These are phyloP conservation scores for Lactarius indigo DNA, from an alignment of 768 basidiomycete species.

Conservation along the genomic window DNA sequence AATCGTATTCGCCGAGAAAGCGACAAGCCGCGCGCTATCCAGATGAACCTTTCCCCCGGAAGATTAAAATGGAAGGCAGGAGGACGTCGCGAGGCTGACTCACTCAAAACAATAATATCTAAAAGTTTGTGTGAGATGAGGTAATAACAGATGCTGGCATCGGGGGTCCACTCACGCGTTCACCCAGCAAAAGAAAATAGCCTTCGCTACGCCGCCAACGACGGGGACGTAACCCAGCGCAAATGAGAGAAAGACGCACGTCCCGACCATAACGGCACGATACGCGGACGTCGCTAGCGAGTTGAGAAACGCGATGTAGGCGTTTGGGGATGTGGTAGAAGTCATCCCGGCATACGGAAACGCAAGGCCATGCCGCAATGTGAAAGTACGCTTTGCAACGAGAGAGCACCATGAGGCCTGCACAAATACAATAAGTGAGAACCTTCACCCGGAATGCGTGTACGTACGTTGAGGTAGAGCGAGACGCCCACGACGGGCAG, in stretches of 20 bases:
- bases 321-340: conserved; percentile 46
- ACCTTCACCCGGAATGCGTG: neutral
- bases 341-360: conserved; percentile 41
- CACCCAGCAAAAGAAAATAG: conserved; percentile 80
- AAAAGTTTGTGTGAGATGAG: conserved; percentile 10
- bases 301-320: conserved; percentile 68
- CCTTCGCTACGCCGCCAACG: conserved; percentile 56
- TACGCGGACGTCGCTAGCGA: conserved; percentile 79
- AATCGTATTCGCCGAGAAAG: conserved; percentile 65
- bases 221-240: conserved; percentile 60
- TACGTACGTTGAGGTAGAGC: conserved; percentile 76
- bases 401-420: conserved; percentile 76
- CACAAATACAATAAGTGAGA: too few relatives aligned
- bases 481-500: conserved; percentile 72
- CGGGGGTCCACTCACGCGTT: conserved; percentile 64
- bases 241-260: conserved; percentile 67
- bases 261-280: conserved; percentile 75
- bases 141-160: neutral
- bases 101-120: conserved; percentile 93
- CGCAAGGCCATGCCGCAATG: conserved; percentile 57
- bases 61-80: conserved; percentile 5
- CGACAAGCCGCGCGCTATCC: conserved; percentile 71
- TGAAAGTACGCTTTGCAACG: conserved; percentile 71
- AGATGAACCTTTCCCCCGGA: conserved; percentile 54
- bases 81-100: conserved; percentile 25